A percentile compares a stretch with the other conserved stretches of the same genome.
Conservation (phyloP, 331 rosid genomes). For the Ulmus americana region DNA sequence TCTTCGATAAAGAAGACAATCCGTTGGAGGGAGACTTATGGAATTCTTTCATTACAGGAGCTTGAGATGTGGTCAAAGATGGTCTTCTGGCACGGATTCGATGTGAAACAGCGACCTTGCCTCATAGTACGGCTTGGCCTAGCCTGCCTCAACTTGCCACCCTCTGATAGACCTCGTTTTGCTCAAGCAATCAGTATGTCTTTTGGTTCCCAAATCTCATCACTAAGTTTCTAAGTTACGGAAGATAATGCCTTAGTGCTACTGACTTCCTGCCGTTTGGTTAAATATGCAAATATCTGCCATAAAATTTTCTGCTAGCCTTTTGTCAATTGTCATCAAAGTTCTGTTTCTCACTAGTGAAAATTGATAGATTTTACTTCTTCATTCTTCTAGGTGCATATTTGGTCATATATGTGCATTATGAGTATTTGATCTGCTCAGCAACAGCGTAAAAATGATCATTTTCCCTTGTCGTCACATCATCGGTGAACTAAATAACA, state of each 20-base stretch:
- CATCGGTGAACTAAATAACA: too few relatives aligned
- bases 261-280: neutral
- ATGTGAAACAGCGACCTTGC: constrained; percentile 54
- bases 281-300: too few relatives aligned
- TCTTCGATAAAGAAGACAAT: constrained; percentile 70
- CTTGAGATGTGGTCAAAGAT: constrained; percentile 62
- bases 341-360: neutral
- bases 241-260: neutral
- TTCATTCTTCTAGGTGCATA: too few relatives aligned
- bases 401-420: too few relatives aligned
- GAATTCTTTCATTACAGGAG: constrained; percentile 61
- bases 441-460: too few relatives aligned
- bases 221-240: constrained; percentile 5
- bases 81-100: constrained; percentile 89
- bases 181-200: constrained; percentile 73
- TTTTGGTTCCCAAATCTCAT: constrained; percentile 10
- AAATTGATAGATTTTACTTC: too few relatives aligned
- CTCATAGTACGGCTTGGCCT: constrained; percentile 69
- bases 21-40: constrained; percentile 63
- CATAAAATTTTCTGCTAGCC: neutral
- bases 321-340: neutral
- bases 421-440: too few relatives aligned
- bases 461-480: too few relatives aligned
- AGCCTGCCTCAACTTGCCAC: constrained; percentile 47
- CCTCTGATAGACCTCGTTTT: constrained; percentile 65